Percentiles rank a stretch among this genome's conserved stretches.
These are phyloP conservation scores for Parmelia sp. DNA, from an alignment of 495 filamentous ascomycete species.

Conservation along the genomic window DNA sequence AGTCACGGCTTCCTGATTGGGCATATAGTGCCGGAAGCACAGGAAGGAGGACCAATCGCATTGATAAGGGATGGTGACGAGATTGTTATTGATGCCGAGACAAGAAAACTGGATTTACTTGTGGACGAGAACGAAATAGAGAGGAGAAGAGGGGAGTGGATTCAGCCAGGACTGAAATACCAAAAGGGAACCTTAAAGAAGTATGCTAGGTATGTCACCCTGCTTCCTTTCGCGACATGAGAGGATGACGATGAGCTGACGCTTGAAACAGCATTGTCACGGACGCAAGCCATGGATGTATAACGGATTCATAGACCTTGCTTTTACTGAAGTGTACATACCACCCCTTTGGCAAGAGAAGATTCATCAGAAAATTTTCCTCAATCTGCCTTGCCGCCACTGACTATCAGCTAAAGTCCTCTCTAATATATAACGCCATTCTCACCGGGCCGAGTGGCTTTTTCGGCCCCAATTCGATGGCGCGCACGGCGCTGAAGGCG, in stretches of 20 bases:
- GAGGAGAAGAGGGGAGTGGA: conserved; percentile 57
- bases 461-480: not conserved
- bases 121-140: conserved; percentile 57
- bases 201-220: conserved; percentile 50
- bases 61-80: conserved; percentile 49
- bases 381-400: not conserved
- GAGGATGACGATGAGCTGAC: not conserved
- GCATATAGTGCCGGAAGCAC: conserved; percentile 54
- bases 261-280: conserved; percentile 43
- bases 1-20: conserved; percentile 52
- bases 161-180: conserved; percentile 60
- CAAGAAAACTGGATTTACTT: conserved; percentile 48
- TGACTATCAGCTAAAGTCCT: not conserved
- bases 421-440: not conserved
- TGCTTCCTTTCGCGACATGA: not conserved
- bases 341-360: not conserved
- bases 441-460: not conserved
- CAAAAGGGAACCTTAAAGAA: conserved; percentile 69
- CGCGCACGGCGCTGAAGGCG: not conserved
- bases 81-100: conserved; percentile 50
- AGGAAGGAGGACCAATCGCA: conserved; percentile 53
- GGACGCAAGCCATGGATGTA: conserved; percentile 74
- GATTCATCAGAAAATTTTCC: not conserved
- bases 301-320: conserved; percentile 54
- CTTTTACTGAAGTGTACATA: not conserved